Evolutionary conservation across 805 yeast genomes (phyloP).

Genomic region (Sugiyamaella smithiae): DNA sequence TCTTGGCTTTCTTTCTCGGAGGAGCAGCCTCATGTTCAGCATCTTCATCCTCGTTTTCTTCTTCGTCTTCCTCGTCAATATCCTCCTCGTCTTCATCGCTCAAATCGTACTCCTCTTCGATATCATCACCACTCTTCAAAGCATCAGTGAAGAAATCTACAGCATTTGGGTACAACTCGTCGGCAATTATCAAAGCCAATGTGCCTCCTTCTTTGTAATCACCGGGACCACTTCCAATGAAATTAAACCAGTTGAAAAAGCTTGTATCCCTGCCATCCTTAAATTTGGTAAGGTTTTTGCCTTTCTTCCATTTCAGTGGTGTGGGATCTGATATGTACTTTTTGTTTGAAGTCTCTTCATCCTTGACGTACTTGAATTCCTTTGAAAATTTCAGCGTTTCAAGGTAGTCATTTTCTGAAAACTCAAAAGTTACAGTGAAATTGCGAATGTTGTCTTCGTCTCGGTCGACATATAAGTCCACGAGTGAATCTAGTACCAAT

Average conservation of each 20-base stretch:
- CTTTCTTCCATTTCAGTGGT: slow-evolving; percentile 66
- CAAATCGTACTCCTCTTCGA: slow-evolving; percentile 21
- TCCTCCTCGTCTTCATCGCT: slow-evolving; percentile 19
- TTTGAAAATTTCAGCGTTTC: slow-evolving; percentile 61
- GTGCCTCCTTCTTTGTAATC: slow-evolving; percentile 78
- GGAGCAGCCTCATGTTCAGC: slow-evolving; percentile 21
- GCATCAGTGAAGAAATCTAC: slow-evolving; percentile 79
- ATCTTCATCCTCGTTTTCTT: slow-evolving; percentile 10
- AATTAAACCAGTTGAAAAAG: slow-evolving; percentile 81
- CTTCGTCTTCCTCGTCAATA: slow-evolving; percentile 19
- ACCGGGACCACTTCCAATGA: slow-evolving; percentile 78
- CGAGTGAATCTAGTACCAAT: slow-evolving; percentile 65
- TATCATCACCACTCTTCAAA: slow-evolving; percentile 15
- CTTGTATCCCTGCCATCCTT: slow-evolving; percentile 54
- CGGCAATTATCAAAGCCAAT: slow-evolving; percentile 65
- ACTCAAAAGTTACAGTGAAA: slow-evolving; percentile 59
- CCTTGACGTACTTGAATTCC: slow-evolving; percentile 41
- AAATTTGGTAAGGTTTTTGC: slow-evolving; percentile 54
- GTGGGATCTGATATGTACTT: slow-evolving; percentile 53
- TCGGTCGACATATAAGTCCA: slow-evolving; percentile 56
- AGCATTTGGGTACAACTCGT: slow-evolving; percentile 83
- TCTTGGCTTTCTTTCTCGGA: slow-evolving; percentile 22
- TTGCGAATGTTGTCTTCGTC: slow-evolving; percentile 48
- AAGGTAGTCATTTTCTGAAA: slow-evolving; percentile 50
- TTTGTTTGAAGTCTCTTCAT: slow-evolving; percentile 35